Percentiles rank a stretch among this genome's conserved stretches.
phyloP scores from a whole-genome alignment of 495 filamentous ascomycete species.

The Hyaloscypha hepaticicola region DNA sequence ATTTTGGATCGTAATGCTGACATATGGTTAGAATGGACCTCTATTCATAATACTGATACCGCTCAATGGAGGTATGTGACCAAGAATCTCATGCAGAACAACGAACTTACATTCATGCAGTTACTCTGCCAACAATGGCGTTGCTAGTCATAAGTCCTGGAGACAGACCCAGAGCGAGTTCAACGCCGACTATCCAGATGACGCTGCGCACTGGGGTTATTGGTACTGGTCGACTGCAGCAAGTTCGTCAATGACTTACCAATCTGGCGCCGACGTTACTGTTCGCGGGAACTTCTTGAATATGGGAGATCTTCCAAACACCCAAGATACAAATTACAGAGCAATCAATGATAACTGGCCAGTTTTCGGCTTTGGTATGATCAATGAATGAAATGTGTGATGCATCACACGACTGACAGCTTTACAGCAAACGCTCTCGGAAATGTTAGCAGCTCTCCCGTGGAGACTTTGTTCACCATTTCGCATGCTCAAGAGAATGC shows the following conservation, averaged over 20 bases:
- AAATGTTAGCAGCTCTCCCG: constrained; percentile 31
- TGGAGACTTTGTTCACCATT: constrained; percentile 69
- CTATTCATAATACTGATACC: constrained; percentile 19
- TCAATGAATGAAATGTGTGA: background rate
- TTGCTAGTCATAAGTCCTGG: constrained; percentile 55
- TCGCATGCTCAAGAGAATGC: constrained; percentile 76
- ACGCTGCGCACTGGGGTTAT: constrained; percentile 75
- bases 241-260: constrained; percentile 45
- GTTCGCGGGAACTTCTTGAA: constrained; percentile 67
- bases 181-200: constrained; percentile 63
- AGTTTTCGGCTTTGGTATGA: constrained; percentile 71
- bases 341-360: constrained; percentile 74
- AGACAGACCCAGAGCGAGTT: constrained; percentile 40
- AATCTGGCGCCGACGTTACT: constrained; percentile 64
- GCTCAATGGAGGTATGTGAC: constrained; percentile 24
- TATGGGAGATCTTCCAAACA: constrained; percentile 61
- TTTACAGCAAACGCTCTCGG: constrained; percentile 63
- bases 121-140: constrained; percentile 34
- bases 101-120: constrained; percentile 30
- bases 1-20: constrained; percentile 36
- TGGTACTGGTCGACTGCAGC: constrained; percentile 64
- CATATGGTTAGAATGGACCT: constrained; percentile 41
- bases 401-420: background rate
- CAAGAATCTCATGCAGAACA: background rate
- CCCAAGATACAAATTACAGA: constrained; percentile 63